Percentiles rank a stretch among this genome's conserved stretches.
Conservation (phyloP, 2,329 filamentous ascomycete species). For the Aspergillus aculeatinus region DNA sequence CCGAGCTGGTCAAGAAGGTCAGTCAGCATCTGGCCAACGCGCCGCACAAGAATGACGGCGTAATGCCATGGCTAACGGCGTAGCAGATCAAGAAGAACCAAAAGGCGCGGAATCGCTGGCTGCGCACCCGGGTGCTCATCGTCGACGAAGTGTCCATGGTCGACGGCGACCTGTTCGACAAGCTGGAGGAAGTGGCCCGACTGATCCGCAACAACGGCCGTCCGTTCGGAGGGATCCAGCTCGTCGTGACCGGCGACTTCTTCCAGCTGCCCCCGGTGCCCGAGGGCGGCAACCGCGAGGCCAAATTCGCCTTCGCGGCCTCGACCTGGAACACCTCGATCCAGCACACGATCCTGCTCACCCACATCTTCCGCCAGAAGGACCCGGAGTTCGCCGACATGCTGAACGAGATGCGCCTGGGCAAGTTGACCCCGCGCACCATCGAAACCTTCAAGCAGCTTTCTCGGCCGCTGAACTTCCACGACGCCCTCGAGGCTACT, state of each 20-base stretch:
- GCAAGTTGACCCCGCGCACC: conserved; percentile 73
- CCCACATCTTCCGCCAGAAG: conserved; percentile 93
- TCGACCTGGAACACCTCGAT: conserved; percentile 89
- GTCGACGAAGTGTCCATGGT: conserved; percentile 99
- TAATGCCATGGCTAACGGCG: conserved; percentile 15
- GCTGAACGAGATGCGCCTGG: conserved; percentile 97
- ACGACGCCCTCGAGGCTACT: conserved; percentile 76
- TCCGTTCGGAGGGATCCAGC: conserved; percentile 92
- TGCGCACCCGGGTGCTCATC: conserved; percentile 80
- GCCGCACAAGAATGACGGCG: background rate
- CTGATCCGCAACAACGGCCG: conserved; percentile 84
- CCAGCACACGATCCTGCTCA: conserved; percentile 91
- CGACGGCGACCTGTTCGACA: conserved; percentile 94
- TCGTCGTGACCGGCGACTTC: conserved; percentile 95
- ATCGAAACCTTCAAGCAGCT: conserved; percentile 74
- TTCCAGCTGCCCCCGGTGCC: conserved; percentile 96
- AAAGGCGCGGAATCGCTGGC: conserved; percentile 86
- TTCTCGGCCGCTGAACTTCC: conserved; percentile 67
- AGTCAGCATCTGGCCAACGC: conserved; percentile 20
- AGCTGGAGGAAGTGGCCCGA: conserved; percentile 83
- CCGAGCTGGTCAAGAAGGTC: conserved; percentile 76
- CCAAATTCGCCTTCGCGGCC: conserved; percentile 91
- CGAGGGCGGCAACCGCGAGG: conserved; percentile 63
- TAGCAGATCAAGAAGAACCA: conserved; percentile 71
- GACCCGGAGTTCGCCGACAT: conserved; percentile 87